Base-by-base conservation (phyloP, 2,329 filamentous ascomycete genomes). In the Thelonectria blattea region DNA sequence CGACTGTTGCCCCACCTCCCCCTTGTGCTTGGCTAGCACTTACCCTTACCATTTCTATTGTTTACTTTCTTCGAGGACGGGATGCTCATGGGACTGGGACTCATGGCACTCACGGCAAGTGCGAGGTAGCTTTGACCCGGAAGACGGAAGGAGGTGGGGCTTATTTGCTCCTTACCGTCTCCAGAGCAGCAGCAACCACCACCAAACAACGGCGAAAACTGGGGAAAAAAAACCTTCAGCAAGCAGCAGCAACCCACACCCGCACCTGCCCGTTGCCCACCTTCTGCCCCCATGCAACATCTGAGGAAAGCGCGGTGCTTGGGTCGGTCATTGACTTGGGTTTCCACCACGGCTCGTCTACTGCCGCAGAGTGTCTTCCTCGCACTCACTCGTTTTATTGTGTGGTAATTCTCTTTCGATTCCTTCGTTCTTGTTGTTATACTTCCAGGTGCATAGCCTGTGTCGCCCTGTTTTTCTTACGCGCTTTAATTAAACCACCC, bases 131-230 rank as follows among this genome's bases (percentile, higher is more conserved):
- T 30, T 43, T 30, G 42, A 46, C 47, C 34, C 24, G 39, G 41
- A 51, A 37, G 41, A 41, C 55, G 57, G 41, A 37, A 47, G 41
- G 14, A 45, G 18, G 66, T 70, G 68, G 68, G 52, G 32, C 64
- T 50, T 48, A 52, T 56, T 70, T 64, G 68, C 68, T 68, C 60
- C 62, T 46, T 64, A 56, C 66, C 68, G 58, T 61, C 48, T 53
- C 58, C 58, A 57, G 49, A 57, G 49, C 58, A 57, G 49, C 58
- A 57, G 58, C 53, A 60, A 56, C 58, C 52, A 60, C 27, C 52
- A 56, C 15, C 46, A 49, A 37, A 37, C 27, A 49, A 34, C 47
- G n/a, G 20, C 27, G 27, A 9, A 14, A 30, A 30, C 27, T 30
- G 27, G 27, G 27, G 9, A 30, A 30, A 49, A 49, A 58, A 48